These are phyloP conservation scores for Bryoglossum gracile DNA, from an alignment of 495 filamentous ascomycete species.

Conservation along the genomic window DNA sequence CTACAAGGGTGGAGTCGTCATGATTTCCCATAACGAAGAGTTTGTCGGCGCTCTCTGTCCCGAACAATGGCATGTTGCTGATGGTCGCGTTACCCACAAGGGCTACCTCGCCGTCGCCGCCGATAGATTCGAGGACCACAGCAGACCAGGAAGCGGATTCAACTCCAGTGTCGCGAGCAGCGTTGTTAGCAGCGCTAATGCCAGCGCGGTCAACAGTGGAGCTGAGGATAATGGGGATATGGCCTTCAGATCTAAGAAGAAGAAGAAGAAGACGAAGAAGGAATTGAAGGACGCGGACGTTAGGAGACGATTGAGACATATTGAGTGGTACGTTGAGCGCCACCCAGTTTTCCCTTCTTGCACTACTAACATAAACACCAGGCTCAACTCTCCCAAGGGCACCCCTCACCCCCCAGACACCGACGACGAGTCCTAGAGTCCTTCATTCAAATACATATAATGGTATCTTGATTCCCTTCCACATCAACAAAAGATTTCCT, in stretches of 20 bases:
- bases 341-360: too few species aligned
- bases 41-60: constrained; percentile 92
- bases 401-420: constrained; percentile 73
- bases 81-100: constrained; percentile 78
- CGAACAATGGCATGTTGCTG: constrained; percentile 90
- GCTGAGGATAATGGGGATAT: constrained; percentile 67
- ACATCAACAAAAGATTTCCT: too few species aligned
- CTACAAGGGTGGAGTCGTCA: constrained; percentile 94
- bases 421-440: constrained; percentile 57
- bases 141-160: constrained; percentile 43
- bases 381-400: constrained; percentile 51
- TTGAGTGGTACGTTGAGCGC: constrained; percentile 92
- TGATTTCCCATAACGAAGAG: constrained; percentile 99
- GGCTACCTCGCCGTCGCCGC: constrained; percentile 62
- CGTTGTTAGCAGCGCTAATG: constrained; percentile 50
- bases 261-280: constrained; percentile 97
- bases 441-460: too few species aligned
- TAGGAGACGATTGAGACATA: constrained; percentile 80
- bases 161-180: constrained; percentile 43
- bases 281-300: constrained; percentile 91
- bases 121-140: constrained; percentile 81
- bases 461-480: too few species aligned
- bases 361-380: too few species aligned
- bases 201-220: constrained; percentile 74
- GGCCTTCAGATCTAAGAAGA: constrained; percentile 85